Evolutionary conservation across 768 basidiomycete genomes (phyloP).

Genomic region (Leccinum incarnatum): DNA sequence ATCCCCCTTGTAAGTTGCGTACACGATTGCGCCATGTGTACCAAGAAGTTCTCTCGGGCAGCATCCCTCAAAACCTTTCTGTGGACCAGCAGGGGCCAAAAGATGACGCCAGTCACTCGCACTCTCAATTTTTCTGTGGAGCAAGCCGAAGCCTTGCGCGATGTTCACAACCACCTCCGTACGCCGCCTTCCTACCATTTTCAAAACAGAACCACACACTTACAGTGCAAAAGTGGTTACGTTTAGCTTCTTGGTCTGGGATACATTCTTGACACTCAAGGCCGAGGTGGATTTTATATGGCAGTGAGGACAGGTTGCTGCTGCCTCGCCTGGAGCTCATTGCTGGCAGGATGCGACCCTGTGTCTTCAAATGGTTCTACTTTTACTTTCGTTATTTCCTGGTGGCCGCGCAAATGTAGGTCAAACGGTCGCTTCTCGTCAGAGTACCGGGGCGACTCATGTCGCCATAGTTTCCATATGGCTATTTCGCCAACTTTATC

Average conservation of each 20-base stretch:
- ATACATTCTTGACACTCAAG: conserved; percentile 25
- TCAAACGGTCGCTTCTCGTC: not conserved
- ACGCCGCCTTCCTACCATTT: not conserved
- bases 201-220: not conserved
- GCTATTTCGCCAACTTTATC: conserved; percentile 3
- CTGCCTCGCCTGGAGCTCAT: not conserved
- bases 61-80: too few species aligned
- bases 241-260: conserved; percentile 27
- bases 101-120: conserved; percentile 3
- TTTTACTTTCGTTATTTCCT: conserved; percentile 20
- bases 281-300: conserved; percentile 31
- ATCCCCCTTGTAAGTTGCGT: not conserved
- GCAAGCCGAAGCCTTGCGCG: conserved; percentile 7
- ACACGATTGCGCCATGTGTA: not conserved
- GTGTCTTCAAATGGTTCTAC: conserved; percentile 14
- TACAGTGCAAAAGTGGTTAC: conserved; percentile 21
- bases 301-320: conserved; percentile 20
- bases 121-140: not conserved
- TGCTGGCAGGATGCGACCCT: conserved; percentile 9
- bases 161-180: conserved; percentile 12
- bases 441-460: not conserved
- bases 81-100: not conserved
- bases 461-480: conserved; percentile 8
- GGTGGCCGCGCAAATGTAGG: conserved; percentile 12
- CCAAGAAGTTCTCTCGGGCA: not conserved